Evolutionary conservation across 768 basidiomycete species (phyloP).

Genomic region (Lactarius vividus): DNA sequence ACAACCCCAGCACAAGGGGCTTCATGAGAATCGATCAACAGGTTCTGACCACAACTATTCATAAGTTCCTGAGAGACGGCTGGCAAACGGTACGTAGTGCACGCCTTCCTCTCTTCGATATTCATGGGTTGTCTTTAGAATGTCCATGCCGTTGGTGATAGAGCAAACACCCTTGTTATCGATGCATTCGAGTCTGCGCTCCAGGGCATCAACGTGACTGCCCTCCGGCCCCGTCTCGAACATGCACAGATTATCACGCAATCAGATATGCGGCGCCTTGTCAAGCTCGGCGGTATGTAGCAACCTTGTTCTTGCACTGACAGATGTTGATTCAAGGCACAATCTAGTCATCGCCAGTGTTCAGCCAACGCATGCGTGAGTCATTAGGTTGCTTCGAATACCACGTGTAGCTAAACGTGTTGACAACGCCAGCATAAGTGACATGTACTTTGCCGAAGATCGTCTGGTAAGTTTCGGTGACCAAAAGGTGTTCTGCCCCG

Average conservation of each 20-base stretch:
- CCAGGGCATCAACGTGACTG: constrained; percentile 56
- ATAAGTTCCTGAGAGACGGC: constrained; percentile 69
- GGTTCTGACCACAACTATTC: constrained; percentile 59
- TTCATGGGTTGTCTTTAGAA: constrained; percentile 48
- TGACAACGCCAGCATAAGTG: constrained; percentile 54
- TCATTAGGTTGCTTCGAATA: constrained; percentile 25
- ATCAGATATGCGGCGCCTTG: constrained; percentile 74
- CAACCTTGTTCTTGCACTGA: background rate
- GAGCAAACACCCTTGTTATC: constrained; percentile 79
- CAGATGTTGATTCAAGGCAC: background rate
- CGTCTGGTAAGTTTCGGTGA: constrained; percentile 55
- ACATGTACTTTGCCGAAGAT: constrained; percentile 88
- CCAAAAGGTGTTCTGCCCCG: constrained; percentile 1
- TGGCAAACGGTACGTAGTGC: constrained; percentile 79
- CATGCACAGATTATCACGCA: constrained; percentile 85
- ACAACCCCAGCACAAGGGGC: constrained; percentile 72
- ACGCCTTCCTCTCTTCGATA: background rate
- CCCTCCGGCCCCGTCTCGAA: constrained; percentile 76
- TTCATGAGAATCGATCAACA: constrained; percentile 71
- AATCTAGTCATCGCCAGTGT: constrained; percentile 79
- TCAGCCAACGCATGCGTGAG: constrained; percentile 87
- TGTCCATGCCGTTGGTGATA: constrained; percentile 84
- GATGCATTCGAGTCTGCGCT: constrained; percentile 78
- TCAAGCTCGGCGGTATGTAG: constrained; percentile 69
- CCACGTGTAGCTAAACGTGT: constrained; percentile 11